Conservation (phyloP, 495 filamentous ascomycete species). For the Friedmanniomyces endolithicus region DNA sequence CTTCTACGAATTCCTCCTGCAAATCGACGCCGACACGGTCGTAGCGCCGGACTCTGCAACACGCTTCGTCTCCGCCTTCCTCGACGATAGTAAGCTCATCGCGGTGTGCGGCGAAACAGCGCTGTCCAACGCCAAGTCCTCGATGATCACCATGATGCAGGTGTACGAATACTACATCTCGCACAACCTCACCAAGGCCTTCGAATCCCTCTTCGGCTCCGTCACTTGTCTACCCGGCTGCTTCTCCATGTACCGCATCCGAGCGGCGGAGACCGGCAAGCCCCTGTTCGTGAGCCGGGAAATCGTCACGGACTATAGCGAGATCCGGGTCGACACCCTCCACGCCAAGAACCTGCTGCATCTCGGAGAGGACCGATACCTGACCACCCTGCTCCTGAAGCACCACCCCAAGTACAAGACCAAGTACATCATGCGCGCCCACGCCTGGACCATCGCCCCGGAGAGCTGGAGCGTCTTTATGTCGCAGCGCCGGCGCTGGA, state of each 20-base stretch:
- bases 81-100: constrained; percentile 82
- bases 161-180: constrained; percentile 99
- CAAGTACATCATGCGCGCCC: constrained; percentile 84
- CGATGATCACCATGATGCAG: constrained; percentile 95
- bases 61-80: constrained; percentile 81
- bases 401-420: constrained; percentile 89
- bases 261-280: constrained; percentile 84
- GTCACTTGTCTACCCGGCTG: constrained; percentile 96
- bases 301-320: constrained; percentile 71
- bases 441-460: constrained; percentile 92
- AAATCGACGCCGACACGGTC: constrained; percentile 95
- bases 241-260: constrained; percentile 97
- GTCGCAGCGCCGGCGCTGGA: constrained; percentile 97
- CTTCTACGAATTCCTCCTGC: constrained; percentile 94
- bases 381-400: constrained; percentile 91
- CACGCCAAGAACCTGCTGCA: constrained; percentile 99
- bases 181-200: constrained; percentile 96
- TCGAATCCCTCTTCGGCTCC: constrained; percentile 92
- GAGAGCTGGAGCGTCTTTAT: constrained; percentile 89
- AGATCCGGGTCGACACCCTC: constrained; percentile 91
- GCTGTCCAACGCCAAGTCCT: constrained; percentile 82
- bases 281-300: constrained; percentile 91
- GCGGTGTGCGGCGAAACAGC: constrained; percentile 91
- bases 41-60: constrained; percentile 85
- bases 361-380: constrained; percentile 86